phyloP scores from a whole-genome alignment of 495 filamentous ascomycete species.

The Thermothielavioides terrestris region DNA sequence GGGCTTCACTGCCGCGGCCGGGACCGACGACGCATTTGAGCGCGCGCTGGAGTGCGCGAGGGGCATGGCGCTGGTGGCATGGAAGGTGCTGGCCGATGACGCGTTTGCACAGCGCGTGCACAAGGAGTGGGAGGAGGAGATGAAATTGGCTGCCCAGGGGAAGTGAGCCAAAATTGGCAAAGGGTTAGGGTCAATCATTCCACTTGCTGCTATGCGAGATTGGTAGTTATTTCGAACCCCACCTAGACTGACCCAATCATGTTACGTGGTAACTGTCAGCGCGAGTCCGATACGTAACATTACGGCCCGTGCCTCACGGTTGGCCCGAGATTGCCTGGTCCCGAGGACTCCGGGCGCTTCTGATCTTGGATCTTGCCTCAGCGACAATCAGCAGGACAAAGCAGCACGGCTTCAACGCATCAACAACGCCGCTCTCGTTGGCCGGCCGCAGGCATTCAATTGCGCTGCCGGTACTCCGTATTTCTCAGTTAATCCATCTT shows the following conservation, averaged over 20 bases:
- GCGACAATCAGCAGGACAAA: no score
- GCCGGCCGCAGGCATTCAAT: slow-evolving; percentile 9
- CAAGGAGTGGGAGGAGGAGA: slow-evolving; percentile 34
- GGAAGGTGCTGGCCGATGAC: slow-evolving; percentile 41
- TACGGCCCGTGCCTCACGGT: no score
- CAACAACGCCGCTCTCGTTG: no score
- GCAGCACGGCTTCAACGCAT: no score
- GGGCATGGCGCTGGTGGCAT: slow-evolving; percentile 49
- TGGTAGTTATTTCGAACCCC: no score
- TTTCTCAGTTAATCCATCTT: not conserved
- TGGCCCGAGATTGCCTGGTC: no score
- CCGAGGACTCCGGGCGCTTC: no score
- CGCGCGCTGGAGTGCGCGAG: slow-evolving; percentile 42
- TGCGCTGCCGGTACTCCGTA: slow-evolving; percentile 8
- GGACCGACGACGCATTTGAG: slow-evolving; percentile 39
- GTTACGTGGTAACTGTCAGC: no score
- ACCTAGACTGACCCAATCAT: no score
- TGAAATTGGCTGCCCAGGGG: slow-evolving; percentile 20
- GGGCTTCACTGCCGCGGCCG: slow-evolving; percentile 44
- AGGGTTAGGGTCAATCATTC: not conserved
- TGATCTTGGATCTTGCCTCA: no score
- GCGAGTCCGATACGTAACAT: no score
- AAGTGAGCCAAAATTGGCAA: slow-evolving; percentile 3
- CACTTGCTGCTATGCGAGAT: no score
- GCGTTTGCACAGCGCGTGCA: slow-evolving; percentile 33